Percentiles rank a stretch among this genome's conserved stretches.
phyloP scores from a whole-genome alignment of 805 yeast species.

The Pichia scutulata region DNA sequence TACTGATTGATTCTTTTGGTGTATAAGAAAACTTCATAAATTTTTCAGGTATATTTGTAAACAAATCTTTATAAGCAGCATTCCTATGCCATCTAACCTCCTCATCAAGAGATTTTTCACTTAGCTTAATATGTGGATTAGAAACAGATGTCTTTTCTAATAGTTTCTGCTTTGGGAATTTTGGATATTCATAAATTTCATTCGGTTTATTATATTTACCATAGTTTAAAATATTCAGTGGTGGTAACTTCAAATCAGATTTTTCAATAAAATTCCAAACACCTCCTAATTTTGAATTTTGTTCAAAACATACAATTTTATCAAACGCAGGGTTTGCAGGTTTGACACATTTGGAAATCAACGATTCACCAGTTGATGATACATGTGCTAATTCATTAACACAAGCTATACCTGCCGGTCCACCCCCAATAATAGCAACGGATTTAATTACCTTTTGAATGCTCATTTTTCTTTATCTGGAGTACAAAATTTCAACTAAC shows the following conservation, averaged over 20 bases:
- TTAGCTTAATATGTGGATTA: conserved; percentile 24
- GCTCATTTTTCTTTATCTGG: not conserved
- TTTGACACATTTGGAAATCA: not conserved
- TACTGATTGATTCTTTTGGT: conserved; percentile 4
- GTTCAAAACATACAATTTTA: conserved; percentile 34
- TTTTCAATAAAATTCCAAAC: conserved; percentile 27
- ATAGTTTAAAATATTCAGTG: not conserved
- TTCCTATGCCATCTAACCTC: conserved; percentile 31
- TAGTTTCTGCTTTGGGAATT: not conserved
- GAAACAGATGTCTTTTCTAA: conserved; percentile 15
- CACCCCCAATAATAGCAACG: conserved; percentile 34
- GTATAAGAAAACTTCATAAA: conserved; percentile 34
- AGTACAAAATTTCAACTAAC: not conserved
- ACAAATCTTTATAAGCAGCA: conserved; percentile 33
- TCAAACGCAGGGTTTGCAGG: conserved; percentile 24
- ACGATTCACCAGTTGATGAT: conserved; percentile 21
- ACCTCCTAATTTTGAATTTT: conserved; percentile 33
- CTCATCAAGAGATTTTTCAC: conserved; percentile 6
- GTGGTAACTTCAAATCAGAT: conserved; percentile 19
- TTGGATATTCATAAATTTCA: conserved; percentile 10
- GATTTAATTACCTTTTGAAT: not conserved
- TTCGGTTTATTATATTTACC: conserved; percentile 13
- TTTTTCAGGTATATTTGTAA: conserved; percentile 36
- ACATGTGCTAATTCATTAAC: conserved; percentile 28
- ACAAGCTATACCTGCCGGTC: conserved; percentile 33